A percentile compares a stretch with the other conserved stretches of the same genome.
phyloP scores from a whole-genome alignment of 1,284 basidiomycete species.

The Neolentinus lepideus region DNA sequence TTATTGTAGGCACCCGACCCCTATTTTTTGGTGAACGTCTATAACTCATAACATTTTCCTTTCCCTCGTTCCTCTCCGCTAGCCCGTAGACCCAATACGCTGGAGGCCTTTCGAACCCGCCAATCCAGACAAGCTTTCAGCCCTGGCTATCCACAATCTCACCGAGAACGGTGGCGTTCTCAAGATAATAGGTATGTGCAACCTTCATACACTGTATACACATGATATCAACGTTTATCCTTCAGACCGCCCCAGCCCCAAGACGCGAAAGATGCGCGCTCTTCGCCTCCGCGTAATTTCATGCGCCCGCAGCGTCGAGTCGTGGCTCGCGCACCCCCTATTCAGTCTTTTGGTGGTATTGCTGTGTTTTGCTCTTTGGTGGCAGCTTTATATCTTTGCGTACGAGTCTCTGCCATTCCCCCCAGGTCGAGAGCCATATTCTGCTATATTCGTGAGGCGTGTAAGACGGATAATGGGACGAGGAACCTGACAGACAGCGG shows the following conservation, averaged over 20 bases:
- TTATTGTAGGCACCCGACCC: neutral
- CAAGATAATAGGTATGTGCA: neutral
- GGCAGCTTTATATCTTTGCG: too few relatives aligned
- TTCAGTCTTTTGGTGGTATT: too few relatives aligned
- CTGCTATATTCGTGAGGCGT: too few relatives aligned
- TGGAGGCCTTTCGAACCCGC: neutral
- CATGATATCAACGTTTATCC: neutral
- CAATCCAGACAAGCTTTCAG: neutral
- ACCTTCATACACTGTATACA: neutral
- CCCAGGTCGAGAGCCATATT: too few relatives aligned
- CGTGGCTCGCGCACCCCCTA: too few relatives aligned
- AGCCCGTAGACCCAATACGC: neutral
- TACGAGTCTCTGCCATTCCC: too few relatives aligned
- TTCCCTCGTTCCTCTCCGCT: neutral
- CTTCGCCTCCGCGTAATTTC: too few relatives aligned
- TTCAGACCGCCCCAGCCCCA: neutral
- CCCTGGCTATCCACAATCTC: neutral
- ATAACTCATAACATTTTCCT: neutral
- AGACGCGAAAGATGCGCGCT: too few relatives aligned
- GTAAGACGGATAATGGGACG: neutral
- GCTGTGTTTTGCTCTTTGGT: too few relatives aligned
- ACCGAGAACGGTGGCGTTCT: neutral
- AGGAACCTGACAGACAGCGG: neutral
- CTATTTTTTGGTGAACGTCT: neutral
- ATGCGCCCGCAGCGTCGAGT: too few relatives aligned